Evolutionary conservation across 805 yeast genomes (phyloP), one percentile per base, ranked within the genome.

Genomic region (Metschnikowia baotianmanensis): DNA sequence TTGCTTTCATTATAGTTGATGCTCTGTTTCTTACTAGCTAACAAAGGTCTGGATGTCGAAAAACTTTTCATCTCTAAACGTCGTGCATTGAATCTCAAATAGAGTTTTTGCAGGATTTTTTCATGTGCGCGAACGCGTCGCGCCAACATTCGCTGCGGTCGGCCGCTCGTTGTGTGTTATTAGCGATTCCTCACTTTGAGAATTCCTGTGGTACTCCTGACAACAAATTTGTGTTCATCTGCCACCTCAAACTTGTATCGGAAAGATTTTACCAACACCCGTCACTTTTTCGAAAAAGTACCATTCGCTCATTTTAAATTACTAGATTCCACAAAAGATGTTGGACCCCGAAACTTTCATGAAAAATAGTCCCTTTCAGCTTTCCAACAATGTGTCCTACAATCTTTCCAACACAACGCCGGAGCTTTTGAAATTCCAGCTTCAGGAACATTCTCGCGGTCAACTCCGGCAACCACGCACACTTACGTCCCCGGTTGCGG

Each of bases 361-460:
- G 43, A 66, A 59, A 46, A 60, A 48, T 46, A 64, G 72, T 15
- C 73, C 74, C 15, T 69, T 65, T 45, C 59, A 57, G 45, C 49
- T 52, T 22, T 51, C 62, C 9, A 62, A 59, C 43, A 50, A 50
- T 18, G 59, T 55, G 30, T 44, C 51, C 25, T 69, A 62, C 48
- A 65, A 62, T 40, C 54, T 69, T 30, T 40, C 58, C 41, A 67
- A 69, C 42, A 68, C 73, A 6, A 68, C 74, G 1, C 65, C 70
- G 1, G 74, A 70, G 3, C 55, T 70, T 15, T 58, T 70, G 42
- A 69, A 68, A 50, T 69, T 68, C 41, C 72, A 68, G 52, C 59
- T 70, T 23, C 70, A 66, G 50, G 71, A 69, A 46, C 71, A 69
- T 41, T 53, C 61, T 39, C 58, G 69, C 24, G 35, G 25, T 2